These are phyloP conservation scores for Rhynchosporium graminicola DNA, from an alignment of 2,329 filamentous ascomycete species.

Conservation along the genomic window DNA sequence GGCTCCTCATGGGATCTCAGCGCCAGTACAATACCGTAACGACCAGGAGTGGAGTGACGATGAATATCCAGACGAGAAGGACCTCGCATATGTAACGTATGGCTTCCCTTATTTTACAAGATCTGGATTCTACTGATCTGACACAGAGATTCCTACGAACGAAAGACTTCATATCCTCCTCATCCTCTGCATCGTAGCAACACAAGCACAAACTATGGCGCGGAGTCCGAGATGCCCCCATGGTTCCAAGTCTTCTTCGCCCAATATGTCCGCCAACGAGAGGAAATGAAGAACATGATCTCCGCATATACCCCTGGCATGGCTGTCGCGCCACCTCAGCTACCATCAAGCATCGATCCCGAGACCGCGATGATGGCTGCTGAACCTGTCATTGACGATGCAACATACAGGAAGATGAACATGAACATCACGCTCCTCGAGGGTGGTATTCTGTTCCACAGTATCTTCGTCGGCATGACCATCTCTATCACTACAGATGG, in stretches of 20 bases:
- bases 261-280: constrained; percentile 61
- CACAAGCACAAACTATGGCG: constrained; percentile 20
- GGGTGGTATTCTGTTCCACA: constrained; percentile 78
- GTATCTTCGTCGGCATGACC: constrained; percentile 74
- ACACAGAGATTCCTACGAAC: neutral
- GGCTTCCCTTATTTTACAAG: neutral
- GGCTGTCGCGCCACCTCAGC: constrained; percentile 21
- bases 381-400: constrained; percentile 39
- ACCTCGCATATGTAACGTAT: constrained; percentile 16
- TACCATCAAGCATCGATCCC: constrained; percentile 2
- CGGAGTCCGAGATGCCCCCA: constrained; percentile 54
- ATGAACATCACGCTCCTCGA: constrained; percentile 75
- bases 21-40: constrained; percentile 17
- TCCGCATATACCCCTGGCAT: constrained; percentile 39
- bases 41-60: constrained; percentile 10
- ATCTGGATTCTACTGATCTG: neutral
- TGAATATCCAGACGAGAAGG: constrained; percentile 24
- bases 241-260: constrained; percentile 66
- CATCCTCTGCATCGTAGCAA: neutral
- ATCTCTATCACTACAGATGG: constrained; percentile 65
- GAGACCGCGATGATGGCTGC: constrained; percentile 11
- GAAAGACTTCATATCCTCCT: neutral
- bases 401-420: constrained; percentile 61
- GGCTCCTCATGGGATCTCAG: constrained; percentile 17
- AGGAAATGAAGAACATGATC: constrained; percentile 59